Evolutionary conservation across 192 early-diverging fungal species (phyloP).

Genomic region (Paraglomus brasilianum): DNA sequence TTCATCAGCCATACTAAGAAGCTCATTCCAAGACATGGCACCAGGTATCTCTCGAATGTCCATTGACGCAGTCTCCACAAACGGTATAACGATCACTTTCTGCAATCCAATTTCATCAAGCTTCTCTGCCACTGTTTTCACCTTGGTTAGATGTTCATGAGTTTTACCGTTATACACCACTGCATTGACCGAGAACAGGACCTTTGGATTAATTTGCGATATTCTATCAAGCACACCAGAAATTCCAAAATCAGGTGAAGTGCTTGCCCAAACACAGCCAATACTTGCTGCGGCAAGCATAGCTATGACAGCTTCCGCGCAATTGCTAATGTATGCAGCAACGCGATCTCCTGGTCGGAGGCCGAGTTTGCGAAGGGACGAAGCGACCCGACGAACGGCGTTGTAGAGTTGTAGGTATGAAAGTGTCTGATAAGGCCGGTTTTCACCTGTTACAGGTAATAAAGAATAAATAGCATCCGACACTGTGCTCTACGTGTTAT

Average conservation of each 20-base stretch:
- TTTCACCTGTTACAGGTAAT: slow-evolving; percentile 50
- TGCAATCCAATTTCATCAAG: slow-evolving; percentile 61
- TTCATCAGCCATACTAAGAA: slow-evolving; percentile 44
- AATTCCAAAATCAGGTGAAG: slow-evolving; percentile 93
- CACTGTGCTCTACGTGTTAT: neutral
- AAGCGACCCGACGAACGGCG: slow-evolving; percentile 66
- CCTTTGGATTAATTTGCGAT: slow-evolving; percentile 84
- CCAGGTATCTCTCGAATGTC: slow-evolving; percentile 33
- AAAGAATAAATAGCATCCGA: neutral
- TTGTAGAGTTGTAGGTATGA: slow-evolving; percentile 74
- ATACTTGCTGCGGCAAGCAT: slow-evolving; percentile 78
- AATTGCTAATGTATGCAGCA: slow-evolving; percentile 88
- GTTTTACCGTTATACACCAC: slow-evolving; percentile 90
- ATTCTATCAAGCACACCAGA: slow-evolving; percentile 91
- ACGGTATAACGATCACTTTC: slow-evolving; percentile 80
- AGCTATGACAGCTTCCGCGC: slow-evolving; percentile 74
- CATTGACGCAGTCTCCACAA: slow-evolving; percentile 48
- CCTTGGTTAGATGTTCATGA: slow-evolving; percentile 77
- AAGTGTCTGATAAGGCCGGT: slow-evolving; percentile 35
- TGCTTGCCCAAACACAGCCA: slow-evolving; percentile 93
- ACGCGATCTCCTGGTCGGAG: slow-evolving; percentile 81
- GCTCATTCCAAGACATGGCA: slow-evolving; percentile 41
- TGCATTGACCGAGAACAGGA: slow-evolving; percentile 88
- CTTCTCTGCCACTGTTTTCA: slow-evolving; percentile 67
- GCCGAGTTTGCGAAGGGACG: slow-evolving; percentile 70